Percentiles rank a stretch among this genome's conserved stretches.
phyloP scores from a whole-genome alignment of 495 filamentous ascomycete species.

The Aspergillus campestris region DNA sequence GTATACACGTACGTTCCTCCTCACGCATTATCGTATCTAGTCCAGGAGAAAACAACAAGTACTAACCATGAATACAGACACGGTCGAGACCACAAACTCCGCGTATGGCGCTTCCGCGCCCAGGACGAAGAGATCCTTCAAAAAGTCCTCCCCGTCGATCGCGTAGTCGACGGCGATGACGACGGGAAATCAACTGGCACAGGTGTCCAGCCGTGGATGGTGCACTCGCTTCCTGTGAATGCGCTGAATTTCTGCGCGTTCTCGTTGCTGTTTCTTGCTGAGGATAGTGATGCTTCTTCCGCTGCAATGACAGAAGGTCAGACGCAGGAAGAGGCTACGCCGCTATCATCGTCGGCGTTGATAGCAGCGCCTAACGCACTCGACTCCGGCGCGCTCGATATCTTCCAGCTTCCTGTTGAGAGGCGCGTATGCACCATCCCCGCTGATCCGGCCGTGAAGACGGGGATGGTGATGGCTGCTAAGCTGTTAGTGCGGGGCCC shows the following conservation, averaged over 20 bases:
- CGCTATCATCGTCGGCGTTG: constrained; percentile 30
- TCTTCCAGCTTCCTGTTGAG: constrained; percentile 75
- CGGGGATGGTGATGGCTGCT: constrained; percentile 89
- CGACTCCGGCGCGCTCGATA: constrained; percentile 71
- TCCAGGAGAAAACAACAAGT: background rate
- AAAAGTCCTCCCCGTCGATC: constrained; percentile 60
- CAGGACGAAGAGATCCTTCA: constrained; percentile 52
- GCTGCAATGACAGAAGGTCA: background rate
- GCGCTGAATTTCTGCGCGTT: constrained; percentile 96
- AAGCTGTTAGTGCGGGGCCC: constrained; percentile 40
- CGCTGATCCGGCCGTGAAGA: constrained; percentile 46
- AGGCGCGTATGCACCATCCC: constrained; percentile 58
- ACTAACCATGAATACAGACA: constrained; percentile 47
- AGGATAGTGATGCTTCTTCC: background rate
- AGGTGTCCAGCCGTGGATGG: constrained; percentile 65
- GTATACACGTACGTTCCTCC: constrained; percentile 57
- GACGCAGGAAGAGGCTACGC: background rate
- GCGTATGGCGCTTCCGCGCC: constrained; percentile 66
- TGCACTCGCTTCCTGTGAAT: constrained; percentile 78
- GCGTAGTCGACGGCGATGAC: constrained; percentile 12
- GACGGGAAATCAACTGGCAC: constrained; percentile 8
- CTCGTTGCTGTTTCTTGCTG: constrained; percentile 37
- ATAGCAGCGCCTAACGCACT: constrained; percentile 72
- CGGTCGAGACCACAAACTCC: constrained; percentile 79
- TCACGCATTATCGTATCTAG: background rate